Evolutionary conservation across 495 filamentous ascomycete genomes (phyloP).

Genomic region (Cenococcum geophilum): DNA sequence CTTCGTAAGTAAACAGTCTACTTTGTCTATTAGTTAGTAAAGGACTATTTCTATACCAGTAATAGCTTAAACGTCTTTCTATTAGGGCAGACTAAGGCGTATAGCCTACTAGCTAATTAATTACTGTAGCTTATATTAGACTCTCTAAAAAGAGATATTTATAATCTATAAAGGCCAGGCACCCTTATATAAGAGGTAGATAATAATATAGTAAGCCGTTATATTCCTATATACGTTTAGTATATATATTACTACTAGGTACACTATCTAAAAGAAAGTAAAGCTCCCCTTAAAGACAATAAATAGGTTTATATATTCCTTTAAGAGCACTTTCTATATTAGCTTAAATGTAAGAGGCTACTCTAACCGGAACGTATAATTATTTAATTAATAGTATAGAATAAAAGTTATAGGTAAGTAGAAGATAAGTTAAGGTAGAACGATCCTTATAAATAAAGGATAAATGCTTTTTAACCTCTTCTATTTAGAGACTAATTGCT

Average conservation of each 20-base stretch:
- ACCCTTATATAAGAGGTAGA: background rate
- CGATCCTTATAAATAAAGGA: no score
- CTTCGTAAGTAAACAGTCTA: background rate
- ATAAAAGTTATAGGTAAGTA: no score
- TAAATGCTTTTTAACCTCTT: no score
- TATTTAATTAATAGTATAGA: no score
- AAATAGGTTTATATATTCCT: no score
- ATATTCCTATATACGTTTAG: constrained; percentile 21
- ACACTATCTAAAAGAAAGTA: constrained; percentile 31
- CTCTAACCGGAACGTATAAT: no score
- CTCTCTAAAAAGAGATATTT: background rate
- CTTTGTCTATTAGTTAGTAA: constrained; percentile 7
- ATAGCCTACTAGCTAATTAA: background rate
- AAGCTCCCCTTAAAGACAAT: no score
- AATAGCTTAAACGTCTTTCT: background rate
- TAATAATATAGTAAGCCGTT: background rate
- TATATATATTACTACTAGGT: constrained; percentile 38
- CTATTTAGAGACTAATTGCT: no score
- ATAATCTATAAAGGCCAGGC: background rate
- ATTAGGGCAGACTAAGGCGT: background rate
- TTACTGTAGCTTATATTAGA: background rate
- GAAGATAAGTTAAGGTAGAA: no score
- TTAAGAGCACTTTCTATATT: no score
- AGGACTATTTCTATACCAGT: constrained; percentile 13
- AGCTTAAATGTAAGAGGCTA: no score